Evolutionary conservation across 2,329 filamentous ascomycete species (phyloP).

Genomic region (Cordyceps fumosorosea): DNA sequence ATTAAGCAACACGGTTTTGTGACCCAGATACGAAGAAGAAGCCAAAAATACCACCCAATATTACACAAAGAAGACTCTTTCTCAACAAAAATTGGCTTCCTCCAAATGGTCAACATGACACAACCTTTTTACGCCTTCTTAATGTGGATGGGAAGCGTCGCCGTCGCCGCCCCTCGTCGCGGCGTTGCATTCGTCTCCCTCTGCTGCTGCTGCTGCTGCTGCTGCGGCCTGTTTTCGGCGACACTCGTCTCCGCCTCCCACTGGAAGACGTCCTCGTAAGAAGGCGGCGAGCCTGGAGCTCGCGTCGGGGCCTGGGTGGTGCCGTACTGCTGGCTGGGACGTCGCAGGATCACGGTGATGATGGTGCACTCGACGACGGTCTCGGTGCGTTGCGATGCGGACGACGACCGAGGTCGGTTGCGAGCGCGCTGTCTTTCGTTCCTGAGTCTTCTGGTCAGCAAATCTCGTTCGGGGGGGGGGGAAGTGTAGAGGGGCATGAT

Average conservation of each 20-base stretch:
- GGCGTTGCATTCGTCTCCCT: neutral
- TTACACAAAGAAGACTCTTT: neutral
- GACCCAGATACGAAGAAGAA: neutral
- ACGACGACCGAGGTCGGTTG: neutral
- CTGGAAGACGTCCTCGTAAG: neutral
- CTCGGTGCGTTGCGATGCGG: neutral
- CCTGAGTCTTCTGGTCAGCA: neutral
- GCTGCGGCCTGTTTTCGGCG: neutral
- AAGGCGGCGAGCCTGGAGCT: neutral
- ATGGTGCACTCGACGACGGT: constrained; percentile 2
- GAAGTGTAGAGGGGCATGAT: constrained; percentile 11
- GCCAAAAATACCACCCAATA: neutral
- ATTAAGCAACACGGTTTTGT: neutral
- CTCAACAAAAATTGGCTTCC: neutral
- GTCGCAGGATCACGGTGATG: constrained; percentile 1
- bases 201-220: neutral
- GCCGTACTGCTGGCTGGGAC: constrained; percentile 9
- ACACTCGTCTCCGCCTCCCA: neutral
- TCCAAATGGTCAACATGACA: neutral
- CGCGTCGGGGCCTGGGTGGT: neutral
- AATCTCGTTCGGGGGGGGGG: neutral
- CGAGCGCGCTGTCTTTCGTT: constrained; percentile 5
- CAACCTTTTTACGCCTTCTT: neutral
- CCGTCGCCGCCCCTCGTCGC: neutral
- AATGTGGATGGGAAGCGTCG: neutral